Evolutionary conservation across 306 rosid species (phyloP).

Genomic region (Rosa lucieae): DNA sequence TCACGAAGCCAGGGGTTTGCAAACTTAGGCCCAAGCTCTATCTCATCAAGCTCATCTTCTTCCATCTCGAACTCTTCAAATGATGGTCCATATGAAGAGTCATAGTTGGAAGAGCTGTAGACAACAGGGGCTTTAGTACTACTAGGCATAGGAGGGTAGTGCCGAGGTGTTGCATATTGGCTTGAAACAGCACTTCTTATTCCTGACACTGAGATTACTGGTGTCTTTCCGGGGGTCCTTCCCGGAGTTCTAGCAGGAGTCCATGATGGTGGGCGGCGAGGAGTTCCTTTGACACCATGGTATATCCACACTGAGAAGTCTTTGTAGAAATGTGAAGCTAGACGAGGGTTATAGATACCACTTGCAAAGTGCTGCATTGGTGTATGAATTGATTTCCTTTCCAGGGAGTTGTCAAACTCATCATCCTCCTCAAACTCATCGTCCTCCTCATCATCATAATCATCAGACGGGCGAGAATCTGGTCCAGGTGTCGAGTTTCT

Average conservation of each 20-base stretch:
- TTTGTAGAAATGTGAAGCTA: constrained; percentile 85
- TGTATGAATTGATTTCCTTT: constrained; percentile 52
- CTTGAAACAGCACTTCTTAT: constrained; percentile 40
- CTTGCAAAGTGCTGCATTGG: constrained; percentile 42
- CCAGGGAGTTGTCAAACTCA: constrained; percentile 68
- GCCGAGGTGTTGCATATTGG: constrained; percentile 53
- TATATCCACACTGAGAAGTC: constrained; percentile 81
- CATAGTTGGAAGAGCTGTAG: constrained; percentile 43
- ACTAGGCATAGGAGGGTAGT: constrained; percentile 18
- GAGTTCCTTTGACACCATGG: constrained; percentile 75
- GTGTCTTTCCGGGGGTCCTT: constrained; percentile 58
- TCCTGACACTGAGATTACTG: constrained; percentile 34
- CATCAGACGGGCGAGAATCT: constrained; percentile 29
- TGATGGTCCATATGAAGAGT: constrained; percentile 50
- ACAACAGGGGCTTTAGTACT: constrained; percentile 30
- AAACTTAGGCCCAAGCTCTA: constrained; percentile 49
- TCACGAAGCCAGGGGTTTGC: constrained; percentile 88
- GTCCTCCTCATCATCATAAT: constrained; percentile 27
- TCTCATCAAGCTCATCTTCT: constrained; percentile 56
- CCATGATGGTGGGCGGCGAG: constrained; percentile 71
- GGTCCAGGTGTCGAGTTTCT: constrained; percentile 35
- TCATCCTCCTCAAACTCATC: constrained; percentile 37
- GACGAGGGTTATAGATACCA: constrained; percentile 55
- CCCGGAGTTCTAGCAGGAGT: constrained; percentile 80
- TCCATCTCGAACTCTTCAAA: constrained; percentile 47